Evolutionary conservation across 148 eudicot species (phyloP).

Genomic region (Dianthus caryophyllus): DNA sequence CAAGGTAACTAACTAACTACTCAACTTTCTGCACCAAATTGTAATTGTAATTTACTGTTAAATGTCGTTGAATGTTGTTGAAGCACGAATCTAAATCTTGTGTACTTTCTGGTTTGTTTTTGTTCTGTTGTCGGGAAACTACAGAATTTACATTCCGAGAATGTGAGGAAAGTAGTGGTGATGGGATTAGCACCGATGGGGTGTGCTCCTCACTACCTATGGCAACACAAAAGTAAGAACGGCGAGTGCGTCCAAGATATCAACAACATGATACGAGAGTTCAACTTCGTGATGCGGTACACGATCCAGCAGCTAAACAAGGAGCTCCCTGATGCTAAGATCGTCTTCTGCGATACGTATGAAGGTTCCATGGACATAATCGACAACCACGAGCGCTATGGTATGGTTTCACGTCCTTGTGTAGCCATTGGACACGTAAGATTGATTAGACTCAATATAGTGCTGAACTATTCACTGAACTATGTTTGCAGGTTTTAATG

Average conservation of each 20-base stretch:
- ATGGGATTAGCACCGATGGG: slow-evolving; percentile 93
- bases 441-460: background rate
- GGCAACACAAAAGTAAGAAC: slow-evolving; percentile 48
- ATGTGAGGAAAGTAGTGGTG: slow-evolving; percentile 72
- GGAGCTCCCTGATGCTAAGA: slow-evolving; percentile 48
- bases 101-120: background rate
- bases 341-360: slow-evolving; percentile 69
- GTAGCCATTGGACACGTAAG: too few species aligned
- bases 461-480: background rate
- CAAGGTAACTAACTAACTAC: slow-evolving; percentile 36
- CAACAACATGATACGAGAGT: slow-evolving; percentile 80
- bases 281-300: slow-evolving; percentile 69
- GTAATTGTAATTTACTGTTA: too few species aligned
- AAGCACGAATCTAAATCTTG: background rate
- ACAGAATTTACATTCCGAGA: slow-evolving; percentile 62
- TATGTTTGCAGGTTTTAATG: slow-evolving; percentile 51
- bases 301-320: slow-evolving; percentile 55
- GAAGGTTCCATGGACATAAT: slow-evolving; percentile 85
- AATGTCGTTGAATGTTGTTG: too few species aligned
- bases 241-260: slow-evolving; percentile 74
- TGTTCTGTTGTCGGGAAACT: background rate
- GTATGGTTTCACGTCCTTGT: slow-evolving; percentile 28
- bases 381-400: slow-evolving; percentile 47
- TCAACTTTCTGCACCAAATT: too few species aligned
- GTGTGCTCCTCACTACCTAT: slow-evolving; percentile 87